Conservation (phyloP, 129 eudicot species). For the Saussurea involucrata region DNA sequence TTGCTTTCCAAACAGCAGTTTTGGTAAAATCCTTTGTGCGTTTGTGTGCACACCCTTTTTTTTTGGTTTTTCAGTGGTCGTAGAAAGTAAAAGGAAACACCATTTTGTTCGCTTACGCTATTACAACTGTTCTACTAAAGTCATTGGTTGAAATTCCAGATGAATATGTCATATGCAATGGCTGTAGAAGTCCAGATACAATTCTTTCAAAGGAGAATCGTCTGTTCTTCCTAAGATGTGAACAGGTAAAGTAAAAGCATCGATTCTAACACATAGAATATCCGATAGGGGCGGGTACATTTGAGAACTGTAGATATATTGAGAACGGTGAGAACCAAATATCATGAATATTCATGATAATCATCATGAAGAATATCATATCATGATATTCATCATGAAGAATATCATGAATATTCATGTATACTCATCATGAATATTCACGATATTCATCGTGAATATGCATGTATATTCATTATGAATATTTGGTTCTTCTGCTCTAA, state of each 20-base stretch:
- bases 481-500: background rate
- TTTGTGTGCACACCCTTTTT: background rate
- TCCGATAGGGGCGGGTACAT: too few species aligned
- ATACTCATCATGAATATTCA: background rate
- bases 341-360: background rate
- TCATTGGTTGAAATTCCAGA: slow-evolving; percentile 26
- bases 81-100: background rate
- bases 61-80: background rate
- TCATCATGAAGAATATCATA: too few species aligned
- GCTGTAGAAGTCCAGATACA: slow-evolving; percentile 73
- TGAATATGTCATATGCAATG: slow-evolving; percentile 66
- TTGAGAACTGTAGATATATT: too few species aligned
- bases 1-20: background rate
- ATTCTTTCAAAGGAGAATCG: slow-evolving; percentile 66
- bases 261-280: background rate
- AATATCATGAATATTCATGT: background rate
- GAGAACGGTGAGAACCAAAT: background rate
- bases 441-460: background rate
- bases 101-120: background rate
- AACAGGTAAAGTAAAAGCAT: slow-evolving; percentile 28
- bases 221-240: slow-evolving; percentile 68
- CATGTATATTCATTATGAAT: background rate
- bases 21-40: too few species aligned
- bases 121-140: background rate
- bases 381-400: background rate